A percentile compares a stretch with the other conserved stretches of the same genome.
phyloP scores from a whole-genome alignment of 1,284 basidiomycete genomes.

The Mycena citricolor region DNA sequence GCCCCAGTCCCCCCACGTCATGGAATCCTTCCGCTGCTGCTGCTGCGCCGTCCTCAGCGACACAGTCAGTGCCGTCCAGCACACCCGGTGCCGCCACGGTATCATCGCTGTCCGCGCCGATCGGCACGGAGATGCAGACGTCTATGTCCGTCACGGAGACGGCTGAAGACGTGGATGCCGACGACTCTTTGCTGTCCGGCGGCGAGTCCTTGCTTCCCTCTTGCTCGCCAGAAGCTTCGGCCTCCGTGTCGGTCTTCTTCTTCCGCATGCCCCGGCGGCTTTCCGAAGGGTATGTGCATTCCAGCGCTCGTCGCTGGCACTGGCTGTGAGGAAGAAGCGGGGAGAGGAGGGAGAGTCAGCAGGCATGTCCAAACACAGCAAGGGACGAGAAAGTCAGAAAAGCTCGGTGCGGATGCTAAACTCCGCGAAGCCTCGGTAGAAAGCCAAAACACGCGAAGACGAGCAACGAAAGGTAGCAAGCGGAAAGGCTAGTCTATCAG shows the following conservation, averaged over 20 bases:
- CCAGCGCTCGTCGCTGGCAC: conserved; percentile 56
- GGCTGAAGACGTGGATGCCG: too few species aligned
- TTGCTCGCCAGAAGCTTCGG: conserved; percentile 5
- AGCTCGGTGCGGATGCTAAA: not conserved
- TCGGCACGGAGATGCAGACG: too few species aligned
- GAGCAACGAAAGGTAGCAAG: not conserved
- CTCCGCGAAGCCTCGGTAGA: not conserved
- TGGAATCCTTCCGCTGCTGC: too few species aligned
- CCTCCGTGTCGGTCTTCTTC: conserved; percentile 36
- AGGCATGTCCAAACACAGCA: conserved; percentile 12
- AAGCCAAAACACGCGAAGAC: not conserved
- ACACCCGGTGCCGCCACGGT: too few species aligned
- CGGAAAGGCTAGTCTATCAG: not conserved
- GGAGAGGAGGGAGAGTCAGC: conserved; percentile 24
- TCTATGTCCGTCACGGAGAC: too few species aligned
- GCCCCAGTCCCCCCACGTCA: too few species aligned
- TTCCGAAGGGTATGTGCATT: conserved; percentile 60
- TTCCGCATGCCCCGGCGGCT: conserved; percentile 60
- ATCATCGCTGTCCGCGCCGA: too few species aligned
- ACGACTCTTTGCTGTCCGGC: too few species aligned
- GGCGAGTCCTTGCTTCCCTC: too few species aligned
- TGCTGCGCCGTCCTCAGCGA: too few species aligned
- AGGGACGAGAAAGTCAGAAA: conserved; percentile 12
- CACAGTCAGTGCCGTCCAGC: too few species aligned
- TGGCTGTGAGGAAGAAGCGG: conserved; percentile 43